These are phyloP conservation scores for Annulohypoxylon bovei DNA, from an alignment of 495 filamentous ascomycete genomes.

Conservation along the genomic window DNA sequence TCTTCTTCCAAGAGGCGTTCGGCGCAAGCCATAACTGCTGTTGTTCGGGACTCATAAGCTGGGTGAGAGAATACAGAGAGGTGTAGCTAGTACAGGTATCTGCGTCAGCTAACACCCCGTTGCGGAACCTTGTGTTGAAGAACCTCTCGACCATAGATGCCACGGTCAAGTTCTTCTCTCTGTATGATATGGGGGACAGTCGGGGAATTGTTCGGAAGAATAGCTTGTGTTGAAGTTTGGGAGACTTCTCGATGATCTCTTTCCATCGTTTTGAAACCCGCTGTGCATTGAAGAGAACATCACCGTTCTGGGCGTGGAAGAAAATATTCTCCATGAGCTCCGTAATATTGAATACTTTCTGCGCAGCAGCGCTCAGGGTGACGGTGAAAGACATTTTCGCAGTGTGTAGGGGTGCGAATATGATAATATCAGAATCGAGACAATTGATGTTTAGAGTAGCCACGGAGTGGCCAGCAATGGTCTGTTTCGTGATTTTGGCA, in stretches of 20 bases:
- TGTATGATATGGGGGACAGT: not conserved
- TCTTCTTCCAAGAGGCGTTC: conserved; percentile 11
- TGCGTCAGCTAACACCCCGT: not conserved
- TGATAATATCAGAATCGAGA: not conserved
- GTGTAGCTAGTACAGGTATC: not conserved
- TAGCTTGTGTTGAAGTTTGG: not conserved
- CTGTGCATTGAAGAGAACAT: not conserved
- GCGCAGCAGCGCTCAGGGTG: not conserved
- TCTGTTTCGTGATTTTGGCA: too few species aligned
- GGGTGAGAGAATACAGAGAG: not conserved
- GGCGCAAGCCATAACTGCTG: not conserved
- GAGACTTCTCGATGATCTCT: not conserved
- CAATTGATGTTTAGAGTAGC: not conserved
- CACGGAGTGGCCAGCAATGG: too few species aligned
- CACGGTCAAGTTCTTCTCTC: not conserved
- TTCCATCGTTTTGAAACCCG: conserved; percentile 16
- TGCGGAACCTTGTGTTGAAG: not conserved
- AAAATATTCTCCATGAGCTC: conserved; percentile 9
- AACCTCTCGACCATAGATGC: not conserved
- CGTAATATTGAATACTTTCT: not conserved
- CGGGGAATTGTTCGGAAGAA: not conserved
- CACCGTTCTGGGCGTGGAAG: not conserved
- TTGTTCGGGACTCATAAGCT: not conserved
- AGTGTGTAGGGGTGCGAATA: not conserved
- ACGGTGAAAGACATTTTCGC: not conserved